Percentiles rank a stretch among this genome's conserved stretches.
phyloP scores from a whole-genome alignment of 139 green algal genomes.

The Picochlorum sp. region DNA sequence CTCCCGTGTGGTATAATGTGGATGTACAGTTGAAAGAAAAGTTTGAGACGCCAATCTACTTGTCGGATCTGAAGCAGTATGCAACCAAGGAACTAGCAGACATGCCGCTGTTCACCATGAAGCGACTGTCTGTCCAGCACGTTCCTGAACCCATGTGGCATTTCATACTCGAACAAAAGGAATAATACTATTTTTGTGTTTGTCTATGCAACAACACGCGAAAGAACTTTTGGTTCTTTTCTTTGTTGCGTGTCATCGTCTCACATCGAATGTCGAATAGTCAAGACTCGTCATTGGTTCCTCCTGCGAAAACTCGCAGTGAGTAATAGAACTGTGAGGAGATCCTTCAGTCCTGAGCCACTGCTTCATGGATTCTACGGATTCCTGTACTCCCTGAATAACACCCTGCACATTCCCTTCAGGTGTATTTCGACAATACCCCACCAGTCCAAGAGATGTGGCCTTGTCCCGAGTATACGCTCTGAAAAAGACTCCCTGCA shows the following conservation, averaged over 20 bases:
- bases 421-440: constrained; percentile 15
- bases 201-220: too few species aligned
- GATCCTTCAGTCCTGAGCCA: constrained; percentile 23
- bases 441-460: constrained; percentile 13
- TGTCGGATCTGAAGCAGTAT: constrained; percentile 52
- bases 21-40: constrained; percentile 43
- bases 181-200: background rate
- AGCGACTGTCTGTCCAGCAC: constrained; percentile 43
- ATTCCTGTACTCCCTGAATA: background rate
- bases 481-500: constrained; percentile 30
- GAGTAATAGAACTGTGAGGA: constrained; percentile 16
- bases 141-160: constrained; percentile 27
- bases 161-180: constrained; percentile 25
- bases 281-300: background rate
- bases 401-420: constrained; percentile 7
- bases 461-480: constrained; percentile 20
- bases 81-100: constrained; percentile 16
- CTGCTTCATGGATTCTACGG: constrained; percentile 1
- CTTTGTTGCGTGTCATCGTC: background rate
- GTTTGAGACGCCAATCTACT: constrained; percentile 25
- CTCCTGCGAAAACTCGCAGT: background rate
- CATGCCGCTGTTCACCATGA: constrained; percentile 44
- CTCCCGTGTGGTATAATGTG: constrained; percentile 47
- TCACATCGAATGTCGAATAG: constrained; percentile 3
- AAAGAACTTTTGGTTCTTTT: too few species aligned